phyloP scores from a whole-genome alignment of 139 green algal genomes.

The Chlamydomonas urium region DNA sequence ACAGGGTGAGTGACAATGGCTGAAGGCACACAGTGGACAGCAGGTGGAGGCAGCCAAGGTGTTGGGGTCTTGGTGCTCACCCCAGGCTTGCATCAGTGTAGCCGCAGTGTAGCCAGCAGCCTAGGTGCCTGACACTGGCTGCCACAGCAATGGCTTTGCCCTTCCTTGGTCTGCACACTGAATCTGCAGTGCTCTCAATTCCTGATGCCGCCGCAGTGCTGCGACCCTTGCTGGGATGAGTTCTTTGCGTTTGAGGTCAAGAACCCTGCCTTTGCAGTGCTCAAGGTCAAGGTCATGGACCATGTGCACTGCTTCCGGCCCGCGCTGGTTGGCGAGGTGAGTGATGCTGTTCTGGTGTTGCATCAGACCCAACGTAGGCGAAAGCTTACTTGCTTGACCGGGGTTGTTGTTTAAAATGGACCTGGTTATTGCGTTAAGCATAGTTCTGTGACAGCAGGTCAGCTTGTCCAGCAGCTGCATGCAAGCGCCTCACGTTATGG shows the following conservation, averaged over 20 bases:
- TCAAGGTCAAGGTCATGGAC: constrained; percentile 43
- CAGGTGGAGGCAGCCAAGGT: neutral
- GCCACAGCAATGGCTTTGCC: no score
- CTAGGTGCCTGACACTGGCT: neutral
- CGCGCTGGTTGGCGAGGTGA: constrained; percentile 15
- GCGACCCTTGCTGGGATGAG: constrained; percentile 36
- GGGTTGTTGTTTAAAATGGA: neutral
- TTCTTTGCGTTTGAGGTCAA: constrained; percentile 44
- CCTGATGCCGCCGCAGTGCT: neutral
- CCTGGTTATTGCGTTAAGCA: no score
- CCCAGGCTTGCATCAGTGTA: neutral
- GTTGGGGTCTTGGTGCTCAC: neutral
- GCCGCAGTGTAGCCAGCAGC: neutral
- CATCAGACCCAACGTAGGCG: neutral
- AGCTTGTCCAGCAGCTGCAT: no score
- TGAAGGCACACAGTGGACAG: no score
- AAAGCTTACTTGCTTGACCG: neutral
- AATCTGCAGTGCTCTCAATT: neutral
- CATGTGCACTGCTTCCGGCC: constrained; percentile 35
- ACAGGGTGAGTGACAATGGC: constrained; percentile 21
- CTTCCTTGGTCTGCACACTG: neutral
- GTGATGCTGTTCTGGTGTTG: neutral
- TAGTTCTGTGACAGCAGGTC: no score
- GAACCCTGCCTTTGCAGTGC: constrained; percentile 32
- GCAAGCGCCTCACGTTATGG: no score